Evolutionary conservation across 129 eudicot genomes (phyloP).

Genomic region (Artemisia annua): DNA sequence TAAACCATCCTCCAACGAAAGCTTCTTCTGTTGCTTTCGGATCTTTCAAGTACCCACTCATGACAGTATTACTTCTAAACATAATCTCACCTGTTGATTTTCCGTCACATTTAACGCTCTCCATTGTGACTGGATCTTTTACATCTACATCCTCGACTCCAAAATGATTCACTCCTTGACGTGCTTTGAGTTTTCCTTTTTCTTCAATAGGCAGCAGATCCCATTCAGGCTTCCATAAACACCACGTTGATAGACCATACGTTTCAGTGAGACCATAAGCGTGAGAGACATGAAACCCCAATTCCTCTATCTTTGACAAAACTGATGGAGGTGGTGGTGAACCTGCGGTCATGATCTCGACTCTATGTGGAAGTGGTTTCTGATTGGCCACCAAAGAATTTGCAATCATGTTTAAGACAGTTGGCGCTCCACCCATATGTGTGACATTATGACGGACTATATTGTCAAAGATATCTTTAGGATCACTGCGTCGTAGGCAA

Average conservation of each 20-base stretch:
- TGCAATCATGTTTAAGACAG: constrained; percentile 12
- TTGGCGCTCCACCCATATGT: constrained; percentile 19
- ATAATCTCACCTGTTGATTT: constrained; percentile 19
- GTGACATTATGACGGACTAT: constrained; percentile 11
- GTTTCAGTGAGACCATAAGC: constrained; percentile 16
- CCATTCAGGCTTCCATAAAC: constrained; percentile 19
- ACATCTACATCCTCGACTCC: background rate
- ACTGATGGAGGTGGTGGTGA: constrained; percentile 13
- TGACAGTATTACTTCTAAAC: background rate
- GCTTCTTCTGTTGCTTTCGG: background rate
- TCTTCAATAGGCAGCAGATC: background rate
- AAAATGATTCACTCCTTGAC: background rate
- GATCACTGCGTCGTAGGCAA: background rate
- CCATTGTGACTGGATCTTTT: constrained; percentile 1
- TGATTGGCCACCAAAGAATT: background rate
- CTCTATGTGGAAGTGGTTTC: constrained; percentile 4
- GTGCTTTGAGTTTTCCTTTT: constrained; percentile 4
- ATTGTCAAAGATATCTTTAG: background rate
- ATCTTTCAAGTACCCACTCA: constrained; percentile 14
- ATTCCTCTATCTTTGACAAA: constrained; percentile 1
- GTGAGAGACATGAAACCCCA: constrained; percentile 12
- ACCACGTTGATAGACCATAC: background rate
- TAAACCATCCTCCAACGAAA: constrained; percentile 10
- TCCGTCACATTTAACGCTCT: constrained; percentile 10
- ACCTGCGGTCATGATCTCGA: constrained; percentile 20